Percentiles rank a stretch among this genome's conserved stretches.
These are phyloP conservation scores for Reutealis trisperma DNA, from an alignment of 345 rosid genomes.

Conservation along the genomic window DNA sequence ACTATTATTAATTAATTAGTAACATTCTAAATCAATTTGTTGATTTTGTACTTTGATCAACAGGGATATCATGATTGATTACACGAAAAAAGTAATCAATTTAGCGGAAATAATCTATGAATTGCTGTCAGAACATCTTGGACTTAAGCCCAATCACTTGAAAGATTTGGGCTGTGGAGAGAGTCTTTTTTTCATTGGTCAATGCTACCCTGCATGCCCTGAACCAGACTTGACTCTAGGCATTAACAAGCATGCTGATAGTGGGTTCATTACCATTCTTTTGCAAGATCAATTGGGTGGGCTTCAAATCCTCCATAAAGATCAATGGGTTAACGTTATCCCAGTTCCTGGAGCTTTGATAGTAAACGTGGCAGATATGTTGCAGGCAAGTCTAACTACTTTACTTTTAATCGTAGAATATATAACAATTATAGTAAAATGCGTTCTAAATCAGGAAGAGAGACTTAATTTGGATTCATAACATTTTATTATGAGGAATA, in stretches of 20 bases:
- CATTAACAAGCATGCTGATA: constrained; percentile 33
- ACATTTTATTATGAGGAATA: too few relatives aligned
- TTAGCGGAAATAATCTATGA: not conserved
- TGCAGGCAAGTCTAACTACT: constrained; percentile 10
- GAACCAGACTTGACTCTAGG: constrained; percentile 42
- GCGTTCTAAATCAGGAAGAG: too few relatives aligned
- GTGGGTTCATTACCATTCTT: constrained; percentile 31
- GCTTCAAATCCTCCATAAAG: constrained; percentile 37
- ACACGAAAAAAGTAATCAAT: constrained; percentile 10
- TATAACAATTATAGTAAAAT: too few relatives aligned
- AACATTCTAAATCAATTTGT: too few relatives aligned
- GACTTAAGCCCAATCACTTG: constrained; percentile 23
- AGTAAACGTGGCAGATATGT: constrained; percentile 34
- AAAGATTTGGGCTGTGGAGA: constrained; percentile 29
- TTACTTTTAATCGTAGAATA: too few relatives aligned
- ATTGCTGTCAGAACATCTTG: constrained; percentile 41
- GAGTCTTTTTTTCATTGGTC: constrained; percentile 19
- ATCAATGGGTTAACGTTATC: constrained; percentile 34
- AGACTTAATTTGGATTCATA: too few relatives aligned
- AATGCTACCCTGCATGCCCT: constrained; percentile 52
- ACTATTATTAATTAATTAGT: too few relatives aligned
- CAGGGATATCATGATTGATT: constrained; percentile 18
- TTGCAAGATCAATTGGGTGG: constrained; percentile 42
- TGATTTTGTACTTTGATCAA: not conserved
- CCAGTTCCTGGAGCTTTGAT: constrained; percentile 26